Percentiles rank a stretch among this genome's conserved stretches.
phyloP scores from a whole-genome alignment of 139 green algal genomes.

The Chlamydomonas incerta region DNA sequence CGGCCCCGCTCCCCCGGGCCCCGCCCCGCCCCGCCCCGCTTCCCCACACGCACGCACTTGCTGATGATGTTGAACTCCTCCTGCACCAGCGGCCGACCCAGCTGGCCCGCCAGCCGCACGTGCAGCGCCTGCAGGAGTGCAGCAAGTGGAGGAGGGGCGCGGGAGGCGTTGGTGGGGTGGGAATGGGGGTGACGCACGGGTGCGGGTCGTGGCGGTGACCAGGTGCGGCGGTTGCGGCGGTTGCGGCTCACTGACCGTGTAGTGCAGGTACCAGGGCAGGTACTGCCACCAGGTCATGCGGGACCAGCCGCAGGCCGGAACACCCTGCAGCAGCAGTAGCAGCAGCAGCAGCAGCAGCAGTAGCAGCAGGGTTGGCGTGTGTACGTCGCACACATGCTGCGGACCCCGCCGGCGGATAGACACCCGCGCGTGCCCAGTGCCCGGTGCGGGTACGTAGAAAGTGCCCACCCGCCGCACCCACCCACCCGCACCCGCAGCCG shows the following conservation, averaged over 20 bases:
- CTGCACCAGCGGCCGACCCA: constrained; percentile 39
- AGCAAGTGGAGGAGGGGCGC: too few relatives aligned
- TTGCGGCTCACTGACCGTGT: too few relatives aligned
- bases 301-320: not conserved
- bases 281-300: constrained; percentile 34
- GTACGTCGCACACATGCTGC: not conserved
- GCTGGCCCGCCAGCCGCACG: not conserved
- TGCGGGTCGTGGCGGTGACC: too few relatives aligned
- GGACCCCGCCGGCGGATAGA: not conserved
- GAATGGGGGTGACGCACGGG: too few relatives aligned
- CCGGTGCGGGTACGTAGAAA: too few relatives aligned
- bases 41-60: too few relatives aligned
- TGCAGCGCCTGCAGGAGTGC: constrained; percentile 14
- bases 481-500: not conserved
- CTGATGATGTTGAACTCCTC: constrained; percentile 48
- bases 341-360: too few relatives aligned
- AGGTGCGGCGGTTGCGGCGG: too few relatives aligned
- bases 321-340: not conserved
- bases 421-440: too few relatives aligned
- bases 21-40: not conserved
- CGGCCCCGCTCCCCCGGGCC: not conserved
- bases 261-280: constrained; percentile 23
- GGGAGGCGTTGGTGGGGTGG: too few relatives aligned
- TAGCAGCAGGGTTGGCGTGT: not conserved
- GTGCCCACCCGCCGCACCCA: not conserved